Conservation (phyloP, 139 green algal species). For the Marvania coccoides region DNA sequence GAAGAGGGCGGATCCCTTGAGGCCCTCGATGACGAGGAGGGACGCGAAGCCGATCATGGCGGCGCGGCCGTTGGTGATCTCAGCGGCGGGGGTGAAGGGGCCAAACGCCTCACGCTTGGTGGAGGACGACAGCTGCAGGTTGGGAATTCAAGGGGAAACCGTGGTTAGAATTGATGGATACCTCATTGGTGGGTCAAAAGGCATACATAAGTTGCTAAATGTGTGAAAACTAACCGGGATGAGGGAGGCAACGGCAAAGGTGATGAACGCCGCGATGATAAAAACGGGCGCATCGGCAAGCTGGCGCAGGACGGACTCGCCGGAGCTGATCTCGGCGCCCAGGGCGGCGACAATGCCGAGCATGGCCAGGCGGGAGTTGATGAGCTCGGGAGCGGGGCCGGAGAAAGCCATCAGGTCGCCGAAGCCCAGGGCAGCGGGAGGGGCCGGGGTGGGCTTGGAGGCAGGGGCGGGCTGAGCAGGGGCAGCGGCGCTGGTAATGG, state of each 20-base stretch:
- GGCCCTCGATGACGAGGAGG: not conserved
- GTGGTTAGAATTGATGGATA: not conserved
- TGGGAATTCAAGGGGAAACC: constrained; percentile 32
- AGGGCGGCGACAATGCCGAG: constrained; percentile 57
- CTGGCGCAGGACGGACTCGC: constrained; percentile 44
- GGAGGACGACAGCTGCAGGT: too few species aligned
- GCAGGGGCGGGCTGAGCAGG: too few species aligned
- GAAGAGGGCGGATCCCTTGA: constrained; percentile 13
- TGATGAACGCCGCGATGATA: not conserved
- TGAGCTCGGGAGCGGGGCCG: not conserved
- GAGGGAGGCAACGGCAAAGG: not conserved
- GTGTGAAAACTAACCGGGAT: too few species aligned
- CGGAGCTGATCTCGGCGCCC: constrained; percentile 40
- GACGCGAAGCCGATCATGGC: constrained; percentile 23
- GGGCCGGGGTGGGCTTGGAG: not conserved
- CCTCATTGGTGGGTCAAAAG: too few species aligned
- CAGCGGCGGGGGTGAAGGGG: constrained; percentile 23
- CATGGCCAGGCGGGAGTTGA: constrained; percentile 51
- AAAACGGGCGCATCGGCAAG: not conserved
- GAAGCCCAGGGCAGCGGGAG: not conserved
- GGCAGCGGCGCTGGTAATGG: too few species aligned
- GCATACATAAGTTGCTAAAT: too few species aligned
- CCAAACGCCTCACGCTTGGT: constrained; percentile 20
- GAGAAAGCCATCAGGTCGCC: not conserved
- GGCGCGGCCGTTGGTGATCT: constrained; percentile 20